These are phyloP conservation scores for Lenwebbia sp. DNA, from an alignment of 345 rosid species.

Conservation along the genomic window DNA sequence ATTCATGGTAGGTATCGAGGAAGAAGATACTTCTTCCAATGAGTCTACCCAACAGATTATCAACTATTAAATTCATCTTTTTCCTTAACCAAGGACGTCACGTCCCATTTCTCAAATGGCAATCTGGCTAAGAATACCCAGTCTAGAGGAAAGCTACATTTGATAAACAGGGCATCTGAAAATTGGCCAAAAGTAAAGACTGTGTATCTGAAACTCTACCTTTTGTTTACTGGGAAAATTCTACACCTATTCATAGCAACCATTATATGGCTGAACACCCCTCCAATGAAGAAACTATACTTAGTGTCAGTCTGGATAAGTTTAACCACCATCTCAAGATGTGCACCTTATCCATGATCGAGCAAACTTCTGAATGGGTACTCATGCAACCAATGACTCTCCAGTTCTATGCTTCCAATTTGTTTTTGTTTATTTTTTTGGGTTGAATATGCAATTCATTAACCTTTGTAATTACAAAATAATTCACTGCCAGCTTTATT, in stretches of 20 bases:
- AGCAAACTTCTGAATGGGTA: neutral
- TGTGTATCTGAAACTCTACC: no score
- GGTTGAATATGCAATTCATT: neutral
- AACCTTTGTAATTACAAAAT: neutral
- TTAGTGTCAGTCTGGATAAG: neutral
- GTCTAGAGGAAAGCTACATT: neutral
- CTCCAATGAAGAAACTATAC: neutral
- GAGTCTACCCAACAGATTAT: neutral
- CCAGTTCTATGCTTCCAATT: neutral
- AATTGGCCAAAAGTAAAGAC: no score
- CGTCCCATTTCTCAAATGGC: neutral
- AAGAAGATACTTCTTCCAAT: neutral
- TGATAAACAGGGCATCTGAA: neutral
- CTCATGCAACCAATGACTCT: neutral
- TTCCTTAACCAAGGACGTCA: neutral
- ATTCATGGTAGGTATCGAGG: neutral
- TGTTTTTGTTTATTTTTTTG: no score
- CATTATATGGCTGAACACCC: neutral
- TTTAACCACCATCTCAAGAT: neutral
- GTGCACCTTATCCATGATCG: neutral
- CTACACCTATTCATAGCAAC: neutral
- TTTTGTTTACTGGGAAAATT: neutral
- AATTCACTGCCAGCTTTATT: neutral
- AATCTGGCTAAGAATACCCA: neutral
- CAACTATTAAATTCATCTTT: neutral